Percentiles rank a stretch among this genome's conserved stretches.
Conservation (phyloP, 2,329 filamentous ascomycete species). For the Phyllosticta citriasiana region DNA sequence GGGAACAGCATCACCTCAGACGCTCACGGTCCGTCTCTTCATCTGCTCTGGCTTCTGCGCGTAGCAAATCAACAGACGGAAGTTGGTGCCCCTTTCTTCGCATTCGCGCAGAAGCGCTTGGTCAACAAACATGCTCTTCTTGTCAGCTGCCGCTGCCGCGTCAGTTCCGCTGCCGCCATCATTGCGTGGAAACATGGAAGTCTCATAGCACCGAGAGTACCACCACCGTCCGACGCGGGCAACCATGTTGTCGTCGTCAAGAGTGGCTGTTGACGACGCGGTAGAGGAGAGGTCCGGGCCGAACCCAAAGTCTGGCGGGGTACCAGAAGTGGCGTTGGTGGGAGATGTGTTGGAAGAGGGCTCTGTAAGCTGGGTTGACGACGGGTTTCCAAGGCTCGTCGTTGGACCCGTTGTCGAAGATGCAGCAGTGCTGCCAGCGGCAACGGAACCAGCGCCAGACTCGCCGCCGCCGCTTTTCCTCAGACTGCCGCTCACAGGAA, state of each 20-base stretch:
- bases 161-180: conserved; percentile 23
- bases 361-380: neutral
- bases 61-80: conserved; percentile 86
- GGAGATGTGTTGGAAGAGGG: neutral
- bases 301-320: conserved; percentile 44
- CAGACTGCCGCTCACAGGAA: conserved; percentile 55
- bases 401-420: neutral
- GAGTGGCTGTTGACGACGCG: conserved; percentile 15
- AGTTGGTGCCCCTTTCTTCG: conserved; percentile 73
- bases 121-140: conserved; percentile 56
- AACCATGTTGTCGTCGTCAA: conserved; percentile 73
- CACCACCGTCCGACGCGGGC: conserved; percentile 90
- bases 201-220: conserved; percentile 88
- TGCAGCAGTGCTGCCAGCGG: neutral
- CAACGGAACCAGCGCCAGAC: neutral
- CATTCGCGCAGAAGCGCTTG: conserved; percentile 69
- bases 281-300: conserved; percentile 36
- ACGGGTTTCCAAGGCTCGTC: neutral
- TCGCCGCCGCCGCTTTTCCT: conserved; percentile 16
- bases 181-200: conserved; percentile 32
- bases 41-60: conserved; percentile 61
- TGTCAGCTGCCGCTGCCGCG: conserved; percentile 8
- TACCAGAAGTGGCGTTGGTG: neutral
- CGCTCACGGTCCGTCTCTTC: conserved; percentile 39
- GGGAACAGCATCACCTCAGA: conserved; percentile 21